Base-by-base conservation (phyloP, 768 basidiomycete genomes). In the Clavaria fumosa region DNA sequence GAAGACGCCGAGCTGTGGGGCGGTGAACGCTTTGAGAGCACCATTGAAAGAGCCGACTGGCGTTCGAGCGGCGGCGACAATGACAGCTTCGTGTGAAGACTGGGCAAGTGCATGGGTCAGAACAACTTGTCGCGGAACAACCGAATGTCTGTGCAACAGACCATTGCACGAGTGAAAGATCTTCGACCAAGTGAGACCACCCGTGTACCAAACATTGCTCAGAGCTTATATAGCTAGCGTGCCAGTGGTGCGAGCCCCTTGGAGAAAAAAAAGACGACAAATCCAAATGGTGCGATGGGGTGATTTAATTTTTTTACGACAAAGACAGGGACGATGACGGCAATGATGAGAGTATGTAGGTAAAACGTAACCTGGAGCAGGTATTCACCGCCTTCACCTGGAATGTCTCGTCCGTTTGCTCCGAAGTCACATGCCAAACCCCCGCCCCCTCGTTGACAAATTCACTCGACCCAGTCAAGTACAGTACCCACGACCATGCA, bases 1-100 rank as follows among this genome's bases (percentile, higher is more conserved):
- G 38, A 78, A 63, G 22, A 72, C 59, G 48, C 95, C 95, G 40
- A 99, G 81, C 55, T 99, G 79, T 36, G 88, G 75, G 10, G 93
- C 93, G 10, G 85, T 84, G 54, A 93, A 64, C 32, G 75, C 63
- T 59, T 93, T 88, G 59, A 99, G 75, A 7, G 74, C 53, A 36
- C 95, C 95, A 50, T 91, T 85, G 55, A 97, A 69, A 30, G 88
- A 86, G 31, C 85, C 91, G 44, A 93, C 82, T 31, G 95, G 90
- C 9, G 95, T 99, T 46, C 95, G 78, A 38, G 82, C 77, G 20
- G 88, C 91, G 49, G 85, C 76, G 50, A 95, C 82, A 62, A 96
- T 93, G 63, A 89, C 86, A 42, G 75, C 81, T 78, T 89, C 80
- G 63, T 77, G 72, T 39, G 70, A 40, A 20, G 45, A 45, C 57